Base-by-base conservation (phyloP, 2,329 filamentous ascomycete genomes). In the Trichoderma koningii region DNA sequence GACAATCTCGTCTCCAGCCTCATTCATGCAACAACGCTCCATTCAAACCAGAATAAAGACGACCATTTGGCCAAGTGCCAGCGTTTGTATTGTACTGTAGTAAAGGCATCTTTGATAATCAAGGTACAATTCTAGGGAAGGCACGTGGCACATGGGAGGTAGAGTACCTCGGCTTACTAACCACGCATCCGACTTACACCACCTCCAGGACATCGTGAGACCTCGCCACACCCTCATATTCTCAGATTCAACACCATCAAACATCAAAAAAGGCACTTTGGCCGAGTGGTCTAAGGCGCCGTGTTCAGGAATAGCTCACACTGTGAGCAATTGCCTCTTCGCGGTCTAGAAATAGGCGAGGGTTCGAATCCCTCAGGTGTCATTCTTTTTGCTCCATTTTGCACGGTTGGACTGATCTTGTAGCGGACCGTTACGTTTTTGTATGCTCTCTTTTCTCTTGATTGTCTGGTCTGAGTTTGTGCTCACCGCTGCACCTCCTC, bases 321-420 rank as follows among this genome's bases (percentile, higher is more conserved):
- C 12, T 48, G 21, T 14, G n/a, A 21, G 15, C 15, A 19, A 34
- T 17, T 53, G 28, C 50, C 28, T 48, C 52, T 44, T 69, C 68
- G 71, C 70, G 68, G 71, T 72, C 70, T 71, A 71, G 70, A 62
- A 71, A 72, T 72, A 70, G 70, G 71, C 71, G 71, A 71, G 71
- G 71, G 71, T 73, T 73, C 71, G 71, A 73, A 71, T 73, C 71
- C 71, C 71, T 71, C 71, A 72, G 71, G 71, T 72, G 70, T 73
- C 71, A 73, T 14, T 52, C 7, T 47, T 28, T 64, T 61, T 21
- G 38, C 15, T 28, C 45, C 60, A 21, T 45, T 30, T 60, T 23
- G 17, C 26, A 5, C 19, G 7, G 45, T 14, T 19, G 4, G 17
- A 5, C 17, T 28, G 12, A 3, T 3, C 21, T 30, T n/a, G 30